A percentile compares a stretch with the other conserved stretches of the same genome.
phyloP scores from a whole-genome alignment of 306 rosid species.

The Citrullus amarus region DNA sequence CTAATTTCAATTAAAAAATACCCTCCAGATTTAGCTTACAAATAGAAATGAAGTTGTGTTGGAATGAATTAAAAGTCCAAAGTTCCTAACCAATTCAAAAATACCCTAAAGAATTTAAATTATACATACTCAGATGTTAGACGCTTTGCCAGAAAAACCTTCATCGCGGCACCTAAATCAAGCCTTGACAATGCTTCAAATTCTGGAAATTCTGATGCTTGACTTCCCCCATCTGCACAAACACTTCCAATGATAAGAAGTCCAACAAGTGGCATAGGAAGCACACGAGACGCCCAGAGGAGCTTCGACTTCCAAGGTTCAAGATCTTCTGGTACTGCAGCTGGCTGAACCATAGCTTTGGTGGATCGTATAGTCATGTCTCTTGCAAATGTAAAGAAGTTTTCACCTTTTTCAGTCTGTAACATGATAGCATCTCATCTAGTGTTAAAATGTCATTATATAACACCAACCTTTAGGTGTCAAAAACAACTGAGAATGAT shows the following conservation, averaged over 20 bases:
- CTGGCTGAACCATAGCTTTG: slow-evolving; percentile 55
- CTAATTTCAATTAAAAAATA: not conserved
- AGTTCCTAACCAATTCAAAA: not conserved
- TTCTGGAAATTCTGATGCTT: slow-evolving; percentile 71
- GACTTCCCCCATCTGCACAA: slow-evolving; percentile 59
- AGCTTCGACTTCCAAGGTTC: slow-evolving; percentile 84
- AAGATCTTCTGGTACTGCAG: slow-evolving; percentile 60
- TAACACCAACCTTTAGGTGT: not conserved
- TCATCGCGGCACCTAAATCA: slow-evolving; percentile 86
- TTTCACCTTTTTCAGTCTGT: slow-evolving; percentile 83
- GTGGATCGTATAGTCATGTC: slow-evolving; percentile 84
- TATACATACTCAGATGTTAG: slow-evolving; percentile 64
- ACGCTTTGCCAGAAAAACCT: slow-evolving; percentile 78
- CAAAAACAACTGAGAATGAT: not conserved
- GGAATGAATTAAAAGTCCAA: not conserved
- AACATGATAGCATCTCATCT: slow-evolving; percentile 8
- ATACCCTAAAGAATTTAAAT: not conserved
- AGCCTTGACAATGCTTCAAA: slow-evolving; percentile 88
- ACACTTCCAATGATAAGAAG: slow-evolving; percentile 65
- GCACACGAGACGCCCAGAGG: slow-evolving; percentile 86
- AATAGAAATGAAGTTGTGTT: not conserved
- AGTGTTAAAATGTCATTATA: not conserved
- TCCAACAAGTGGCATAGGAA: slow-evolving; percentile 97
- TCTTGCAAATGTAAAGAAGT: slow-evolving; percentile 79
- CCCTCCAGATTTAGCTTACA: not conserved